Conservation (phyloP, 225 moss, liverwort and hornwort genomes). For the Physcomitrellopsis africana region DNA sequence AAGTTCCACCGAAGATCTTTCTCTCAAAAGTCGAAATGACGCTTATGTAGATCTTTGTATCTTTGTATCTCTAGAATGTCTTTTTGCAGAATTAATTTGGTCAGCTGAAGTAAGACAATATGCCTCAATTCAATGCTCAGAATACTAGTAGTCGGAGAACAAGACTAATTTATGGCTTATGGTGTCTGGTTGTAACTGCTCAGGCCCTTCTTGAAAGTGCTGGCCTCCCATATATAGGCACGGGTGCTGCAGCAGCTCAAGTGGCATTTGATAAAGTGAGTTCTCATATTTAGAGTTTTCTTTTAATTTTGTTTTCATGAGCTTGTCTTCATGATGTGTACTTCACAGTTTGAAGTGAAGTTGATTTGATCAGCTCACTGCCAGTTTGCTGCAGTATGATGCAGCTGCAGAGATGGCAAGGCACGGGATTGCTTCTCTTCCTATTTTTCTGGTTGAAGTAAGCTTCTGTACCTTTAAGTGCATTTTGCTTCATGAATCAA, state of each 20-base stretch:
- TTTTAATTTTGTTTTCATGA: background rate
- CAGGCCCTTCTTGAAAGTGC: slow-evolving; percentile 81
- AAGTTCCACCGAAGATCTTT: background rate
- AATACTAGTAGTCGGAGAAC: background rate
- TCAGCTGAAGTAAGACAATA: background rate
- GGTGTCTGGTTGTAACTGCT: slow-evolving; percentile 21
- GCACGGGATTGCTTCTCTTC: slow-evolving; percentile 79
- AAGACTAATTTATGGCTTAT: slow-evolving; percentile 23
- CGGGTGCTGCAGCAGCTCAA: slow-evolving; percentile 76
- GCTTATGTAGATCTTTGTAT: background rate
- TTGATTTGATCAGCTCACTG: slow-evolving; percentile 24
- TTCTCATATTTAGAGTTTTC: slow-evolving; percentile 4
- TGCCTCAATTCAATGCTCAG: background rate
- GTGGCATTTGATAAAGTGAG: slow-evolving; percentile 92
- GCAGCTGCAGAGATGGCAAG: slow-evolving; percentile 77
- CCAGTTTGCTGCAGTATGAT: slow-evolving; percentile 57
- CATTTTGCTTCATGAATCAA: slow-evolving; percentile 12
- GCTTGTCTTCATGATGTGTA: slow-evolving; percentile 1
- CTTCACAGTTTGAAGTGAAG: slow-evolving; percentile 16
- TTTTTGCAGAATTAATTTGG: background rate
- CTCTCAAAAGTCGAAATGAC: background rate
- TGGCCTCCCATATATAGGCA: slow-evolving; percentile 87
- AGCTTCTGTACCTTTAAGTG: slow-evolving; percentile 28
- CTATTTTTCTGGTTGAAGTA: slow-evolving; percentile 86
- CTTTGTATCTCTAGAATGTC: background rate